Conservation (phyloP, 805 yeast genomes). For the Candida methanosorbosa region DNA sequence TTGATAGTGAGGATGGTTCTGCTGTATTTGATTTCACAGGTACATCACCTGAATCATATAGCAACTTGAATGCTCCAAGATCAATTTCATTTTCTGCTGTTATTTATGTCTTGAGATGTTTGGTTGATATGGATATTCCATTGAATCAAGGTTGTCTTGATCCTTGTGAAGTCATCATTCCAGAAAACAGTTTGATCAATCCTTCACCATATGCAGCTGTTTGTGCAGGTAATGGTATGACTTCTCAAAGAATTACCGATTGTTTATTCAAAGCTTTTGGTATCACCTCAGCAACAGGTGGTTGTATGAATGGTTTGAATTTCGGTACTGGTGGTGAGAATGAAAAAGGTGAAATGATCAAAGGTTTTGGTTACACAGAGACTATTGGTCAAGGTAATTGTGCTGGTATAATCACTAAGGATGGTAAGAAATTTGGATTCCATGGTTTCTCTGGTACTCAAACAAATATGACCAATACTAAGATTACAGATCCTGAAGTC, state of each 20-base stretch:
- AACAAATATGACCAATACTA: constrained; percentile 88
- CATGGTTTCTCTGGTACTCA: constrained; percentile 86
- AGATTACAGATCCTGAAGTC: constrained; percentile 86
- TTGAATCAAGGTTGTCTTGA: constrained; percentile 86
- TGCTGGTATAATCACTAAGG: constrained; percentile 14
- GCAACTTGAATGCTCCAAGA: constrained; percentile 86
- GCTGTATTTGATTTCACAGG: constrained; percentile 81
- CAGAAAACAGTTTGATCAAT: constrained; percentile 52
- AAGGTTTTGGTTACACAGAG: constrained; percentile 85
- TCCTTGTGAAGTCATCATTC: constrained; percentile 64
- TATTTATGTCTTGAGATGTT: constrained; percentile 74
- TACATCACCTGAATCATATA: constrained; percentile 77
- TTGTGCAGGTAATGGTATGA: constrained; percentile 90
- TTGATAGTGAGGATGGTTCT: constrained; percentile 31
- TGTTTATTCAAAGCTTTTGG: constrained; percentile 78
- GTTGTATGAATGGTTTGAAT: constrained; percentile 89
- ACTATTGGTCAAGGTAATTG: constrained; percentile 90
- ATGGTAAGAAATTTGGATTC: constrained; percentile 78
- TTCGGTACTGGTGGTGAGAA: constrained; percentile 73
- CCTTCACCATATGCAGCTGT: constrained; percentile 89
- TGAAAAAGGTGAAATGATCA: constrained; percentile 37
- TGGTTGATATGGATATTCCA: constrained; percentile 84
- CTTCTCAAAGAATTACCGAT: constrained; percentile 90
- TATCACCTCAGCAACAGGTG: constrained; percentile 92
- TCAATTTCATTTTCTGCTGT: constrained; percentile 88